Conservation (phyloP, 1,284 basidiomycete species). For the Austropuccinia psidii region DNA sequence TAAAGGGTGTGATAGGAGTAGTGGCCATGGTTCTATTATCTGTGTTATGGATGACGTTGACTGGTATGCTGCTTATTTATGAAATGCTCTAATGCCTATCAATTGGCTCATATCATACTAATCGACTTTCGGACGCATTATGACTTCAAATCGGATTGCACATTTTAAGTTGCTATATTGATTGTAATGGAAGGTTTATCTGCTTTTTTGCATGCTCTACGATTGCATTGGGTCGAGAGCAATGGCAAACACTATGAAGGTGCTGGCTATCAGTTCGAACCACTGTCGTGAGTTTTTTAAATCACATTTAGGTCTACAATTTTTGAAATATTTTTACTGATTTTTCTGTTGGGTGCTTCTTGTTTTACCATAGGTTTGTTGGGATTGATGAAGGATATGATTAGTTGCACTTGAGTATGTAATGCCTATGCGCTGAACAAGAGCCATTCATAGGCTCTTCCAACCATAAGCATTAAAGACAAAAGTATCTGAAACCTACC, state of each 20-base stretch:
- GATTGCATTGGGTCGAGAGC: constrained; percentile 78
- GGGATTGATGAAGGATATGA: constrained; percentile 33
- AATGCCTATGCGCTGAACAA: no score
- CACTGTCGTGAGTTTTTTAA: constrained; percentile 4
- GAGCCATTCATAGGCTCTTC: no score
- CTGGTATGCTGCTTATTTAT: constrained; percentile 45
- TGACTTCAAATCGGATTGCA: background rate
- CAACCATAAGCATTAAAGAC: no score
- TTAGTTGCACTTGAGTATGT: no score
- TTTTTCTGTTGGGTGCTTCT: background rate
- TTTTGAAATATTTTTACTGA: background rate
- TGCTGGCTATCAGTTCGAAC: constrained; percentile 56
- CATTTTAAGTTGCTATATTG: constrained; percentile 38
- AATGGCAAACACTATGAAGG: constrained; percentile 96
- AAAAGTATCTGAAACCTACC: no score
- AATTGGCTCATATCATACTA: background rate
- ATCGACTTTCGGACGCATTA: background rate
- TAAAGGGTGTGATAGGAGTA: constrained; percentile 55
- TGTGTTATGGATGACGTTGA: constrained; percentile 71
- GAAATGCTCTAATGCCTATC: no score
- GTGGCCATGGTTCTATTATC: constrained; percentile 62
- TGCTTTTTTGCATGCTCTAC: constrained; percentile 89
- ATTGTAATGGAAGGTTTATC: constrained; percentile 59
- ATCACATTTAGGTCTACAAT: background rate
- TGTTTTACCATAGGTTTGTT: background rate